A percentile compares a stretch with the other conserved stretches of the same genome.
Conservation (phyloP, 306 rosid species). For the Psophocarpus tetragonolobus region DNA sequence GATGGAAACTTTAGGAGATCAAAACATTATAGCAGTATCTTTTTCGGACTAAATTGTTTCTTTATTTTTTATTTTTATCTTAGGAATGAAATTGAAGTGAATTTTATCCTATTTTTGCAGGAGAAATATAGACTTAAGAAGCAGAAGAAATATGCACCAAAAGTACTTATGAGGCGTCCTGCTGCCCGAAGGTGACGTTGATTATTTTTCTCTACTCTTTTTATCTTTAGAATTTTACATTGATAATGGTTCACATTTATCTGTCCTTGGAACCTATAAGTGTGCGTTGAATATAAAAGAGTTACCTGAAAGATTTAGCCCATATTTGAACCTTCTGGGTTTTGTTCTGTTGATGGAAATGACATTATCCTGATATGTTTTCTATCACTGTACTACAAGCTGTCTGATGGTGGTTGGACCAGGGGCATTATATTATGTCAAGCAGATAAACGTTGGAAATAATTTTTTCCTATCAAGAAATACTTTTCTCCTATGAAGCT, state of each 20-base stretch:
- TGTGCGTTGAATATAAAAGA: conserved; percentile 5
- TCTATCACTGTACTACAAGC: neutral
- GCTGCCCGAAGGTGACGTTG: conserved; percentile 67
- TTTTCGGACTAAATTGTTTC: neutral
- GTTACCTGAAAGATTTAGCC: neutral
- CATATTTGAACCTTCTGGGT: neutral
- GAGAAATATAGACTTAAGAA: conserved; percentile 92
- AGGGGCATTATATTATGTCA: neutral
- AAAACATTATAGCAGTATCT: neutral
- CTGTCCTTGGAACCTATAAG: neutral
- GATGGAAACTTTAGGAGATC: neutral
- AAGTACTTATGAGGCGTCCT: conserved; percentile 84
- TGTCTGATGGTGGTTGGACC: neutral
- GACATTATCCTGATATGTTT: neutral
- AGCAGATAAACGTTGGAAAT: neutral
- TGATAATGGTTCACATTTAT: neutral
- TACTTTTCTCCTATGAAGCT: neutral
- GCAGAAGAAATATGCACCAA: conserved; percentile 96
- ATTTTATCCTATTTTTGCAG: conserved; percentile 46
- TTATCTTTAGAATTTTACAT: neutral
- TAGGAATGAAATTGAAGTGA: conserved; percentile 25
- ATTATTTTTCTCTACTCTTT: neutral
- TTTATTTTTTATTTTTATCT: neutral
- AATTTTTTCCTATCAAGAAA: neutral
- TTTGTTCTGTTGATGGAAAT: conserved; percentile 6